Conservation (phyloP, 768 basidiomycete species). For the Filobasidium floriforme region DNA sequence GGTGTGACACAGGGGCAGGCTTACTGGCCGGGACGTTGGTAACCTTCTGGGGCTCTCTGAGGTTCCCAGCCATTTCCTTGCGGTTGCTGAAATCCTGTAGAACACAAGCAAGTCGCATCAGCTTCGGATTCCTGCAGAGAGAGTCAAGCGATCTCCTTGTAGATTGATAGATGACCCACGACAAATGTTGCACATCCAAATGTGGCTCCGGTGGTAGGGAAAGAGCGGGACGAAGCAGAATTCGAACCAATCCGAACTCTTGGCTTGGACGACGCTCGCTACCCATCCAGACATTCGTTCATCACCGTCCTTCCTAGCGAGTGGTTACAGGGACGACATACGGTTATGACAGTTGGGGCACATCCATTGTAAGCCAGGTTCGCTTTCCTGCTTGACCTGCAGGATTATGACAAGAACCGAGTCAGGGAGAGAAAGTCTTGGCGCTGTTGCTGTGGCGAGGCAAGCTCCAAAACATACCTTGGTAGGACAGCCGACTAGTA, state of each 20-base stretch:
- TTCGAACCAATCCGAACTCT: conserved; percentile 5
- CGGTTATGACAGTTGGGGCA: conserved; percentile 8
- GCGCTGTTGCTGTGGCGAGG: not conserved
- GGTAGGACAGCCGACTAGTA: not conserved
- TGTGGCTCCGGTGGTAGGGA: not conserved
- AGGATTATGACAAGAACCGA: not conserved
- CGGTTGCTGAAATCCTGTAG: not conserved
- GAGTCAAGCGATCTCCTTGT: no score
- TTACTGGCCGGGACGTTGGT: not conserved
- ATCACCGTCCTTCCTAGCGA: not conserved
- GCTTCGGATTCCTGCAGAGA: no score
- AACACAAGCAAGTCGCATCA: not conserved
- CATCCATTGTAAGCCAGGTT: not conserved
- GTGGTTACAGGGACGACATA: not conserved
- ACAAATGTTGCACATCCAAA: conserved; percentile 6
- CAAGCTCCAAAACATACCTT: not conserved
- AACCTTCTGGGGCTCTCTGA: not conserved
- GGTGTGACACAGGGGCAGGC: not conserved
- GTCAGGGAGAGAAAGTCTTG: not conserved
- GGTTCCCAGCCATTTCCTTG: conserved; percentile 6
- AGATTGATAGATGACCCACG: not conserved
- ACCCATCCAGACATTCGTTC: not conserved
- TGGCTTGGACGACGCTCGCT: conserved; percentile 9
- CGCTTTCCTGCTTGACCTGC: not conserved
- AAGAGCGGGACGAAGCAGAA: conserved; percentile 6